A percentile compares a stretch with the other conserved stretches of the same genome.
Evolutionary conservation across 2,329 filamentous ascomycete genomes (phyloP).

Genomic region (Aspergillus texensis): DNA sequence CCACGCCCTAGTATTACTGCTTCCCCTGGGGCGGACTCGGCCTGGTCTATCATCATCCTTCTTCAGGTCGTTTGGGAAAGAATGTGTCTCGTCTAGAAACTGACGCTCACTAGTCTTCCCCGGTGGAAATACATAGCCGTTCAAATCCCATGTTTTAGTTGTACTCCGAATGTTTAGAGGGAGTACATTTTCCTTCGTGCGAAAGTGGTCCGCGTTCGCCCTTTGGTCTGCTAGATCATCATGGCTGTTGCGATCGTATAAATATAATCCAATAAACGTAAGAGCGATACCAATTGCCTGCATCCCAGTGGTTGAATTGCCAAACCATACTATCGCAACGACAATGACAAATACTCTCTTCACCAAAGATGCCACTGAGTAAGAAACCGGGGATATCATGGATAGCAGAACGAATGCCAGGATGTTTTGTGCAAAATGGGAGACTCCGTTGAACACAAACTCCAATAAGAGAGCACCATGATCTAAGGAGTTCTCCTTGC

Average conservation of each 20-base stretch:
- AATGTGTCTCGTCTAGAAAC: conserved; percentile 20
- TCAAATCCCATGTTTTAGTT: conserved; percentile 40
- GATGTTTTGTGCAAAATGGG: conserved; percentile 96
- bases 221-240: conserved; percentile 84
- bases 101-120: conserved; percentile 24
- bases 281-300: conserved; percentile 84
- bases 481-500: conserved; percentile 72
- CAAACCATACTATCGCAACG: conserved; percentile 94
- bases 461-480: conserved; percentile 70
- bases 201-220: conserved; percentile 65
- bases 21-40: conserved; percentile 42
- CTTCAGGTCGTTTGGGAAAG: conserved; percentile 34
- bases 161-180: conserved; percentile 58
- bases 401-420: conserved; percentile 90
- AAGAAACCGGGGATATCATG: conserved; percentile 93
- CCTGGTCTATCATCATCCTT: conserved; percentile 51
- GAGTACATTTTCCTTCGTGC: conserved; percentile 65
- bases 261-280: conserved; percentile 88
- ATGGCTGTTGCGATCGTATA: conserved; percentile 91
- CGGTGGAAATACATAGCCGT: conserved; percentile 40
- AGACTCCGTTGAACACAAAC: conserved; percentile 94
- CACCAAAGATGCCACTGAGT: conserved; percentile 92
- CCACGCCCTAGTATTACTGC: conserved; percentile 56
- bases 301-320: conserved; percentile 78
- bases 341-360: conserved; percentile 97